Percentiles rank a stretch among this genome's conserved stretches.
Evolutionary conservation across 2,329 filamentous ascomycete species (phyloP).

Genomic region (Cladophialophora immunda): DNA sequence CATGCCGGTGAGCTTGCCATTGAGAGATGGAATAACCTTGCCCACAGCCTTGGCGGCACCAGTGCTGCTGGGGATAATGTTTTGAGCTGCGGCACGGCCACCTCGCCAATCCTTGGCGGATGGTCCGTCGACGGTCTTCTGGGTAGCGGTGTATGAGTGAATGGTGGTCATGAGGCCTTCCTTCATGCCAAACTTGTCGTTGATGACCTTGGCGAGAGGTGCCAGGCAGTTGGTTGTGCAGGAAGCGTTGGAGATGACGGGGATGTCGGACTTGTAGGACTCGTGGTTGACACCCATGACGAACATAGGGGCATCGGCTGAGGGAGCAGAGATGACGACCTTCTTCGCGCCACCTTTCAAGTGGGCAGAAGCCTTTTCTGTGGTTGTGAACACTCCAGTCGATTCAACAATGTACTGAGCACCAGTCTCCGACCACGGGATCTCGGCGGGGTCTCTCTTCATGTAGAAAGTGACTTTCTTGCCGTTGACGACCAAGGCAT

Average conservation of each 20-base stretch:
- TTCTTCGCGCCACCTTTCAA: conserved; percentile 98
- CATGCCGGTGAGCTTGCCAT: conserved; percentile 99
- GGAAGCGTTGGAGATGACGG: conserved; percentile 98
- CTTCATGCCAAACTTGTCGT: conserved; percentile 97
- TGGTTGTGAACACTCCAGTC: conserved; percentile 99
- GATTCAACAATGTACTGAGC: conserved; percentile 97
- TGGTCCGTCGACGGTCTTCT: conserved; percentile 99
- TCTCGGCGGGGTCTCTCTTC: conserved; percentile 86
- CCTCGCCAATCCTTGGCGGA: conserved; percentile 99
- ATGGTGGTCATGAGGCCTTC: conserved; percentile 99
- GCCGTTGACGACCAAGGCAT: conserved; percentile 86
- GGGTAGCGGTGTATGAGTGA: conserved; percentile 99
- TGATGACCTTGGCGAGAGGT: conserved; percentile 97
- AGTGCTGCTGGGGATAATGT: conserved; percentile 99
- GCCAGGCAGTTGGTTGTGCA: conserved; percentile 99
- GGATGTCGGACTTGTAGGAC: conserved; percentile 86
- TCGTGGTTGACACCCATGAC: conserved; percentile 99
- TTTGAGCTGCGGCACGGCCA: conserved; percentile 97
- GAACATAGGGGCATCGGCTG: conserved; percentile 94
- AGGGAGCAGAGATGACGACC: conserved; percentile 74
- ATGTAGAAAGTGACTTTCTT: conserved; percentile 95
- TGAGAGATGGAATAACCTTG: conserved; percentile 97
- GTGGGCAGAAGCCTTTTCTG: conserved; percentile 91
- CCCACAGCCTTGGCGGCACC: conserved; percentile 99
- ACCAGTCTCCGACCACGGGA: conserved; percentile 87